A percentile compares a stretch with the other conserved stretches of the same genome.
These are phyloP conservation scores for Pseudocercospora cruenta DNA, from an alignment of 2,329 filamentous ascomycete species.

Conservation along the genomic window DNA sequence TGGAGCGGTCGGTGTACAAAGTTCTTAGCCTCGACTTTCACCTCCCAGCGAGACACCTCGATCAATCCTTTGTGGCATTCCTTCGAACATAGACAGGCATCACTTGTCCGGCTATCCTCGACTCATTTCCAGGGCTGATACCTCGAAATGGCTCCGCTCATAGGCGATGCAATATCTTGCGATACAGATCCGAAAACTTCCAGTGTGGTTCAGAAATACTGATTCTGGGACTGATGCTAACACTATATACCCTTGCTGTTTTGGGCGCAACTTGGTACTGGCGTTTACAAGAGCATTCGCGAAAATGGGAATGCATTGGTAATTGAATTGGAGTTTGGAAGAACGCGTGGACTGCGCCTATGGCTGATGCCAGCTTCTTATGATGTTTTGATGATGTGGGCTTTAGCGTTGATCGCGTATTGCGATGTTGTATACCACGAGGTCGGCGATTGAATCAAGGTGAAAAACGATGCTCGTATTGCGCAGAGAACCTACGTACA, in stretches of 20 bases:
- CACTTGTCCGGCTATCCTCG: background rate
- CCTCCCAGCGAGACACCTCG: background rate
- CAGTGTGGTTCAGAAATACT: slow-evolving; percentile 1
- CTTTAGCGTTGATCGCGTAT: background rate
- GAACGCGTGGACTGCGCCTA: background rate
- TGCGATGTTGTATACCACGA: background rate
- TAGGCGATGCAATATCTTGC: background rate
- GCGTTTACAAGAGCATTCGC: background rate
- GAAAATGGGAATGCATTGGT: background rate
- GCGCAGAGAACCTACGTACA: background rate
- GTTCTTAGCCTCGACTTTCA: slow-evolving; percentile 11
- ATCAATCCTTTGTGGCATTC: background rate
- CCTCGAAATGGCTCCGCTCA: background rate
- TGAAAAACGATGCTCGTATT: background rate
- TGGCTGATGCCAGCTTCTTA: background rate
- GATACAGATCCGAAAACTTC: slow-evolving; percentile 5
- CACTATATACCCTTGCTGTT: slow-evolving; percentile 9
- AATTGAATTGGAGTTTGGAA: background rate
- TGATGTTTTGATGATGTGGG: background rate
- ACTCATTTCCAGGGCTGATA: background rate
- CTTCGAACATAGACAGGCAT: background rate
- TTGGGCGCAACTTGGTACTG: background rate
- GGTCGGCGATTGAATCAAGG: background rate
- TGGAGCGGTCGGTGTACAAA: slow-evolving; percentile 27
- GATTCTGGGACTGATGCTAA: slow-evolving; percentile 5